A percentile compares a stretch with the other conserved stretches of the same genome.
Conservation (phyloP, 345 rosid species). For the Pistacia vera region DNA sequence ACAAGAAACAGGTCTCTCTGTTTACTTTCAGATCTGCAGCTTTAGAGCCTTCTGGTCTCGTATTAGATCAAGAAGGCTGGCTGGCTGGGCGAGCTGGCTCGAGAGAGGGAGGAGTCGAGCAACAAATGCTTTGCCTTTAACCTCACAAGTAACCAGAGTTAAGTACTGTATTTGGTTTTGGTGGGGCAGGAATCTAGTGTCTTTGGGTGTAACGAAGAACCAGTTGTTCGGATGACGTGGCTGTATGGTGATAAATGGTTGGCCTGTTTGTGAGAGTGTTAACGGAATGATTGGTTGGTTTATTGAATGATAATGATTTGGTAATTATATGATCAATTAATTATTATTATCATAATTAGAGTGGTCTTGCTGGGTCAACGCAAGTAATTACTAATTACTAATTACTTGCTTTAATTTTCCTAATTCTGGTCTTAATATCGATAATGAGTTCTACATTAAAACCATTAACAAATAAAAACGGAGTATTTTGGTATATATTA, state of each 20-base stretch:
- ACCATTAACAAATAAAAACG: no score
- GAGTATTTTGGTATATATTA: no score
- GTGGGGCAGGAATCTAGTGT: constrained; percentile 11
- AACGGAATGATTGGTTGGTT: neutral
- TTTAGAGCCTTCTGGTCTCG: neutral
- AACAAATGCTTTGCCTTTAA: neutral
- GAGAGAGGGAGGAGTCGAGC: neutral
- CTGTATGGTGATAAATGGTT: neutral
- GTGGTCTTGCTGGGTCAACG: neutral
- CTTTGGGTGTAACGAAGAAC: neutral
- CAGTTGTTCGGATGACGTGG: neutral
- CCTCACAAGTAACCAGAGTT: constrained; percentile 15
- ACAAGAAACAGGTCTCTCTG: neutral
- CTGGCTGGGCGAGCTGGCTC: neutral
- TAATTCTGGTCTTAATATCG: neutral
- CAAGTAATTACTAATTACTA: neutral
- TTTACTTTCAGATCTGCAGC: constrained; percentile 13
- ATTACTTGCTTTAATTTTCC: neutral
- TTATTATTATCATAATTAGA: neutral
- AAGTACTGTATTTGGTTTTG: neutral
- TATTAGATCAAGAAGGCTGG: neutral
- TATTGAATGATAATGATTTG: neutral
- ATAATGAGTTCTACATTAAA: no score
- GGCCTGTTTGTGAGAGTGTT: neutral
- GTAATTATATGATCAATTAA: neutral